Conservation (phyloP, 2,329 filamentous ascomycete genomes). For the Calycina herbarum region DNA sequence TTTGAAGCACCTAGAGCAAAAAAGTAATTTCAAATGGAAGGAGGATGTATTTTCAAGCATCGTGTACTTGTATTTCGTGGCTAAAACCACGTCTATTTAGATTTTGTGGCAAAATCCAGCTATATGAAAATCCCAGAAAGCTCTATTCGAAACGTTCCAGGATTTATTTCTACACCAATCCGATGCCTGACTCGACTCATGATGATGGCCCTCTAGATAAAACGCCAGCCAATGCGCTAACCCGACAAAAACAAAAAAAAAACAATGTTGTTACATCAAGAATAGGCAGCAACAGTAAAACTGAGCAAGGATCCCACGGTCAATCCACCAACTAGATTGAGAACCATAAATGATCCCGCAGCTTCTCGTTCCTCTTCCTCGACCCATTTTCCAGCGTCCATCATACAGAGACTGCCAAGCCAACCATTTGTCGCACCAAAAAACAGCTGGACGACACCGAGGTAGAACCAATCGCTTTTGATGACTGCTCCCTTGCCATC, state of each 20-base stretch:
- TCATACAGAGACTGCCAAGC: constrained; percentile 86
- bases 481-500: constrained; percentile 72
- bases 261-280: constrained; percentile 7
- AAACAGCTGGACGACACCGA: constrained; percentile 76
- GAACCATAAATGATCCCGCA: constrained; percentile 88
- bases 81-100: neutral
- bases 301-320: constrained; percentile 85
- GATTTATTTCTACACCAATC: neutral
- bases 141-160: neutral
- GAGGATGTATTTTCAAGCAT: neutral
- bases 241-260: neutral
- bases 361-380: constrained; percentile 81
- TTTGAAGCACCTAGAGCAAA: too few relatives aligned
- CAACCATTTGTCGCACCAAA: constrained; percentile 89
- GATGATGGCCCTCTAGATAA: neutral
- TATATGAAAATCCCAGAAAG: neutral
- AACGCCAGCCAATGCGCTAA: constrained; percentile 5
- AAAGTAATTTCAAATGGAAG: neutral
- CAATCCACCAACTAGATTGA: constrained; percentile 84
- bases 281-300: constrained; percentile 61
- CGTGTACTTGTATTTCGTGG: neutral
- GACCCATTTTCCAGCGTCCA: constrained; percentile 81
- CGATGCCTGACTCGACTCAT: neutral
- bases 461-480: constrained; percentile 82
- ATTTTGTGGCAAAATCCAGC: neutral